phyloP scores from a whole-genome alignment of 768 basidiomycete genomes.

The Kondoa malvinella region DNA sequence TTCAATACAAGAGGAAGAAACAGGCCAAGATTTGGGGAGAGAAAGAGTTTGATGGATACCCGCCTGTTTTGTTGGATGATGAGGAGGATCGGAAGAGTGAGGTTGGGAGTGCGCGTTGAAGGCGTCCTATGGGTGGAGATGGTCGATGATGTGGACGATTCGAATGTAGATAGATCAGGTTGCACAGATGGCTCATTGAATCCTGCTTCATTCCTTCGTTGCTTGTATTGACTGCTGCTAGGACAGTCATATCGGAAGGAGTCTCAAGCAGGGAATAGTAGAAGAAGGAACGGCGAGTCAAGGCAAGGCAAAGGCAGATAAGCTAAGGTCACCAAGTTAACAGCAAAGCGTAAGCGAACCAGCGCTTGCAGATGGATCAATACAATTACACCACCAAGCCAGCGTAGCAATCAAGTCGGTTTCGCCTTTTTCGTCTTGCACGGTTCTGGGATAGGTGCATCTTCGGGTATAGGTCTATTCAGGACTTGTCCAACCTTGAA shows the following conservation, averaged over 20 bases:
- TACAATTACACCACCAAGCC: not conserved
- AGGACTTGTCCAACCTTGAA: slow-evolving; percentile 18
- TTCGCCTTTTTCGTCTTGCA: slow-evolving; percentile 8
- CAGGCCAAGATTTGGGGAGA: not conserved
- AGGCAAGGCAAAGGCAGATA: too few relatives aligned
- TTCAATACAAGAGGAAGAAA: not conserved
- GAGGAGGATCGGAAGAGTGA: not conserved
- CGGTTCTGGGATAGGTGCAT: slow-evolving; percentile 9
- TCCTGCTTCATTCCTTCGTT: too few relatives aligned
- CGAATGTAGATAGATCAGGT: too few relatives aligned
- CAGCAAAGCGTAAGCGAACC: too few relatives aligned
- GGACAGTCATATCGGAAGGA: too few relatives aligned
- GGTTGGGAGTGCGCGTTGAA: not conserved
- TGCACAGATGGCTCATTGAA: too few relatives aligned
- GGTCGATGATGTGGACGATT: too few relatives aligned
- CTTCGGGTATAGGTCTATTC: slow-evolving; percentile 10
- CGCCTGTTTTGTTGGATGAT: not conserved
- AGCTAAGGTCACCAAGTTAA: too few relatives aligned
- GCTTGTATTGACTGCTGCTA: too few relatives aligned
- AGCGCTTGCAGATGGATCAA: not conserved
- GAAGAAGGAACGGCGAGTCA: too few relatives aligned
- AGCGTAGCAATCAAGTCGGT: not conserved
- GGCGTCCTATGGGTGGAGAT: too few relatives aligned
- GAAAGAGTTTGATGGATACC: not conserved
- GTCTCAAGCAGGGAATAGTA: too few relatives aligned